Evolutionary conservation across 192 early-diverging fungal genomes (phyloP), one percentile per base, ranked within the genome.

Genomic region (Mycoemilia scoparia): DNA sequence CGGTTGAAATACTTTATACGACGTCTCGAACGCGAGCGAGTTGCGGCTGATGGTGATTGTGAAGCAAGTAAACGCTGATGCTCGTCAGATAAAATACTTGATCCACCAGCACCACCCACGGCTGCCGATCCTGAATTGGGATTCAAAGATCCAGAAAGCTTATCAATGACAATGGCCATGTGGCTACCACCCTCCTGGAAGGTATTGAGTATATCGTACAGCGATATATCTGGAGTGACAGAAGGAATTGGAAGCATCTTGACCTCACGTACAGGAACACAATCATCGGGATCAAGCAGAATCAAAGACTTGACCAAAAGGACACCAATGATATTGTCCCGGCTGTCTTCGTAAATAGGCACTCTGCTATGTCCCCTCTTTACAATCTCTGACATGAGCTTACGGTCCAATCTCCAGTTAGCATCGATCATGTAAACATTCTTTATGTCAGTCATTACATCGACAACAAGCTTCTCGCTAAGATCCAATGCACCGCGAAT

Each of bases 171-270:
- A 25, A 77, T 59, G 3, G 78, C 81, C 77, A 84, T 73, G 35
- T 84, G 81, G 32, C 76, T 77, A 37, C 77, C 67, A 13, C 81
- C 81, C 41, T 79, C 77, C 38, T 84, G 81, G 55, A 84, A 84
- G 30, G 76, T 76, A 49, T 84, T 84, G 29, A 84, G 54, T 21
- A 84, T 80, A 28, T 84, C 81, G 30, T 77, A 63, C 7, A 67
- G 38, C 23, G 65, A 63, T 14, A 37, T 42, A n/a, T 45, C 34
- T 6, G 65, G 36, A 2, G 65, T 59, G 17, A 67, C 52, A 12
- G 54, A 26, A 24, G 65, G 65, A 10, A 67, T 53, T 7, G 36
- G 32, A 13, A 63, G 60, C 22, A 70, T 70, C 8, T 22, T 25
- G 16, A 76, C 65, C 26, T 74, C 65, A 3, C 70, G 64, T 4